Conservation (phyloP, 176 grass and related monocot genomes). For the Carex cristatella region DNA sequence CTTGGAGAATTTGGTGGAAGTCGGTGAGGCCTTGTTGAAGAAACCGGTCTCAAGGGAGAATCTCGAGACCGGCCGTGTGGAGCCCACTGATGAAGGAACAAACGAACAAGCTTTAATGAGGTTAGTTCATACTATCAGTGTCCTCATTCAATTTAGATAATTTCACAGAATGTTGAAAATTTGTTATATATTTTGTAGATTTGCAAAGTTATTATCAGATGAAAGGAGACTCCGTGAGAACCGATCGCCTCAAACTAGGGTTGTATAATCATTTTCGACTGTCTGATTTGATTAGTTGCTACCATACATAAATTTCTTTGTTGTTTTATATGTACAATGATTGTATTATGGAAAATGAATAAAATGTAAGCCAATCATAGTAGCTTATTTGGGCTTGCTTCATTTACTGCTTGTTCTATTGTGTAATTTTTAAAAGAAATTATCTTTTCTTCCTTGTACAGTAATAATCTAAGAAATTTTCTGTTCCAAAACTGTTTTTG, state of each 20-base stretch:
- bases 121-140: slow-evolving; percentile 7
- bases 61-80: slow-evolving; percentile 57
- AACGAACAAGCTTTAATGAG: slow-evolving; percentile 59
- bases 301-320: neutral
- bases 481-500: neutral
- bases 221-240: slow-evolving; percentile 44
- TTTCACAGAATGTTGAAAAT: slow-evolving; percentile 18
- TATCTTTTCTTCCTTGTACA: too few relatives aligned
- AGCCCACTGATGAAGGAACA: slow-evolving; percentile 36
- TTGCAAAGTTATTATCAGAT: slow-evolving; percentile 48
- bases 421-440: too few relatives aligned
- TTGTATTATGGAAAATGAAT: neutral
- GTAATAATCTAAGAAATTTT: neutral
- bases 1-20: slow-evolving; percentile 49
- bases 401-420: neutral
- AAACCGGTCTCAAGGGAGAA: slow-evolving; percentile 68
- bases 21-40: slow-evolving; percentile 46
- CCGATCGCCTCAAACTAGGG: slow-evolving; percentile 50
- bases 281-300: neutral
- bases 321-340: neutral
- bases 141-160: slow-evolving; percentile 6
- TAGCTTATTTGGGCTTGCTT: slow-evolving; percentile 1
- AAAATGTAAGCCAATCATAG: slow-evolving; percentile 9
- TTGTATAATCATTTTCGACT: neutral
- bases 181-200: slow-evolving; percentile 32